Evolutionary conservation across 176 grass and related monocot species (phyloP), one percentile per base, ranked within the genome.

Genomic region (Areca catechu): DNA sequence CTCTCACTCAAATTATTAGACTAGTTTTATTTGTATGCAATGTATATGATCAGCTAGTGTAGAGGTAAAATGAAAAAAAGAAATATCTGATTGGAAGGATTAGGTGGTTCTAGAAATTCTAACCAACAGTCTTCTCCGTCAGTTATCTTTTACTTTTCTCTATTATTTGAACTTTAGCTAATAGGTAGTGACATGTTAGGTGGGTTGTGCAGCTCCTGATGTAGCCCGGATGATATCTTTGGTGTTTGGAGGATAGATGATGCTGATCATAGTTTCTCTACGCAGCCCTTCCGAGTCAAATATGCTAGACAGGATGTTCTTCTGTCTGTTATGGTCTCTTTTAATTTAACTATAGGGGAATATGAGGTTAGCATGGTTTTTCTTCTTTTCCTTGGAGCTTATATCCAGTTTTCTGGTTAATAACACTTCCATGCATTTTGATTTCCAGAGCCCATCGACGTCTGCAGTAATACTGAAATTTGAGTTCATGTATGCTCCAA

Each of bases 271-370:
- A 86, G 91, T 74, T 96, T 96, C 74, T 84, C 73, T 54, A 90
- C 91, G 16, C 86, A 96, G 49, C 83, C 91, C 57, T 96, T 84
- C 75, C 75, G 63, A 50, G 71, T 96, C 57, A 96, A 90, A 66
- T 90, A 87, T 64, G 60, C 86, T 71, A 96, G 91, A 79, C 91
- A 96, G 70, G 91, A 96, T 65, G 65, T 96, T 78, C 89, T 65
- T 73, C 80, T 86, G 15, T 90, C 80, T 65, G 53, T 96, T 63
- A 96, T 96, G 86, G 86, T 88, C 19, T 90, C 92, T 62, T 96
- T 96, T 75, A 84, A 90, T 75, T 82, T 96, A 62, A 52, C 76
- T 64, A 84, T 79, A 57, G 74, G 64, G 1, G 71, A 75, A 82
- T 24, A 85, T 66, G 92, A 96, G 92, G 86, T 95, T 82, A 14